phyloP scores from a whole-genome alignment of 371 early-diverging fungal species.

The Syncephalastrum sp. region DNA sequence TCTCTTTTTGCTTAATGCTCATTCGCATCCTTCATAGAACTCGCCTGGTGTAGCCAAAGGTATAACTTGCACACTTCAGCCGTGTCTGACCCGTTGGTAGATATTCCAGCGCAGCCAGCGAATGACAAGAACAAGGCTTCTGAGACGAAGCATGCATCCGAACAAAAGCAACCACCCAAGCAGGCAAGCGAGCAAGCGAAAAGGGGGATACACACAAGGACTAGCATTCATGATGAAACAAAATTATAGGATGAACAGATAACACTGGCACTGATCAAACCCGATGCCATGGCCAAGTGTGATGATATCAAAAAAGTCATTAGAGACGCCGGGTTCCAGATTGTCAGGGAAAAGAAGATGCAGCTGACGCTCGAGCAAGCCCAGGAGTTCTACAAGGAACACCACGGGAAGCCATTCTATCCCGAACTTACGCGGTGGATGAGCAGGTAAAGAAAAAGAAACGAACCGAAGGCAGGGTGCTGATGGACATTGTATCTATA shows the following conservation, averaged over 20 bases:
- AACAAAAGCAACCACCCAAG: no score
- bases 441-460: conserved; percentile 52
- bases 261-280: conserved; percentile 41
- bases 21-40: no score
- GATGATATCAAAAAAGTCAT: conserved; percentile 62
- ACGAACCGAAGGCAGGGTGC: background rate
- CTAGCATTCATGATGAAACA: no score
- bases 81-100: no score
- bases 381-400: conserved; percentile 72
- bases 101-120: no score
- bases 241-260: background rate
- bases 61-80: no score
- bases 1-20: no score
- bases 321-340: conserved; percentile 52
- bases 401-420: conserved; percentile 69
- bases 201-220: no score
- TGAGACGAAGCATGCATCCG: no score
- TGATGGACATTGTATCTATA: conserved; percentile 6
- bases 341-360: conserved; percentile 61
- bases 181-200: no score
- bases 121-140: no score
- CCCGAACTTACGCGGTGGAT: conserved; percentile 74
- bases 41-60: no score
- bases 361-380: conserved; percentile 52
- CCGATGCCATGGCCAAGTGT: conserved; percentile 41